Evolutionary conservation across 2,329 filamentous ascomycete genomes (phyloP).

Genomic region (Fusarium chuoi): DNA sequence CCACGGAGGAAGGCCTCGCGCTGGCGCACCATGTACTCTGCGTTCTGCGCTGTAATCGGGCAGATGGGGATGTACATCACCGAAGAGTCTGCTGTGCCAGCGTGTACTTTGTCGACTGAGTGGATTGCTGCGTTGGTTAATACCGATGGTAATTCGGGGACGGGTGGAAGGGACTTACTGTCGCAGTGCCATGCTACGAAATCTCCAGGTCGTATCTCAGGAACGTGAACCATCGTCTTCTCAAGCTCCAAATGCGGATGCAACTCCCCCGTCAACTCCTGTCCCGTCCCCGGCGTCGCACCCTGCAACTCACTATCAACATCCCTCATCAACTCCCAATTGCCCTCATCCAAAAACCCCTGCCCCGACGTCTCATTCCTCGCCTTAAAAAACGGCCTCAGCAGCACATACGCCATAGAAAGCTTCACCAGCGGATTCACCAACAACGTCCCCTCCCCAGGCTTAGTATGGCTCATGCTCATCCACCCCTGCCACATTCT

Average conservation of each 20-base stretch:
- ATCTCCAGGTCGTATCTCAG: slow-evolving; percentile 76
- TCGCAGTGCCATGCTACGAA: slow-evolving; percentile 90
- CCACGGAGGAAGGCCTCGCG: slow-evolving; percentile 76
- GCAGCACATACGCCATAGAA: slow-evolving; percentile 81
- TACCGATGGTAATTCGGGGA: neutral
- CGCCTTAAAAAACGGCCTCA: slow-evolving; percentile 83
- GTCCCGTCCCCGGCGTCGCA: slow-evolving; percentile 73
- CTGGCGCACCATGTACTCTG: slow-evolving; percentile 76
- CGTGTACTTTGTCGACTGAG: slow-evolving; percentile 82
- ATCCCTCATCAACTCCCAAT: slow-evolving; percentile 68
- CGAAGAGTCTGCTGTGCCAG: slow-evolving; percentile 77
- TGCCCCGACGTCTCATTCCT: slow-evolving; percentile 40
- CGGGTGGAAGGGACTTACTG: slow-evolving; percentile 50
- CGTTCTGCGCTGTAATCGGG: slow-evolving; percentile 80
- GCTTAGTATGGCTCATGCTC: slow-evolving; percentile 76
- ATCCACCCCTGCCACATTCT: slow-evolving; percentile 93
- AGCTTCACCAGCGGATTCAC: slow-evolving; percentile 82
- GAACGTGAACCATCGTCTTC: slow-evolving; percentile 76
- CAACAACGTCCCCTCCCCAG: slow-evolving; percentile 80
- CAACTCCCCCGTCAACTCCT: slow-evolving; percentile 74
- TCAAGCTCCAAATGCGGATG: slow-evolving; percentile 78
- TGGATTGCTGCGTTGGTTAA: slow-evolving; percentile 66
- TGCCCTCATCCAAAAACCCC: slow-evolving; percentile 60
- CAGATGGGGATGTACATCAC: slow-evolving; percentile 92
- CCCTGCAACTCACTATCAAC: slow-evolving; percentile 75